Base-by-base conservation (phyloP, 306 rosid species). In the Vigna unguiculata region DNA sequence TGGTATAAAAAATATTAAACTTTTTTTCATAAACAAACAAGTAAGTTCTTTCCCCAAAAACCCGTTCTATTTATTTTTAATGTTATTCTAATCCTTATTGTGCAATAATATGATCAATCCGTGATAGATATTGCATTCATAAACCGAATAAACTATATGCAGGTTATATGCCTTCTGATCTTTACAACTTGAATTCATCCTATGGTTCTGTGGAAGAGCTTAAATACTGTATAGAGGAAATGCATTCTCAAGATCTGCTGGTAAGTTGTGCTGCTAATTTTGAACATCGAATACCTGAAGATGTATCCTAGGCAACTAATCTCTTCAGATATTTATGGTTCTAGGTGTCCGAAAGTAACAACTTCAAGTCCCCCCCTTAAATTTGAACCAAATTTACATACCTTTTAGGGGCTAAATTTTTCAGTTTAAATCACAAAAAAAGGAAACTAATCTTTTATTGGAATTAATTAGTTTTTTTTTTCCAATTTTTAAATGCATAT, bases 81-180 rank as follows among this genome's bases (percentile, higher is more conserved):
- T 41, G 49, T 28, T 54, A 9, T 47, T 58, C 28, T 30, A 25
- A 41, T 19, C 43, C 20, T 34, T 59, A 75, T 57, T 68, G 32
- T 69, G 19, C 20, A 16, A 64, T 76, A 52, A 45, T 54, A 47
- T 81, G 74, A 54, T 75, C 57, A 41, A 28, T 25, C 62, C 43
- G 47, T 69, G 55, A 49, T 58, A 63, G 16, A 32, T 20, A 5
- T 34, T 74, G 65, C 77, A 64, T 36, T 87, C 58, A 72, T 75
- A 54, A 83, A 36, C 49, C 55, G 11, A 80, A 62, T 41, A 51
- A 52, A 67, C 47, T 81, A 69, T 69, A 58, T 85, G 81, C 88
- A 90, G 96, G 96, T 82, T 88, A 90, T 82, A 90, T 90, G 96
- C 96, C 96, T 77, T 86, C 93, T 66, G 96, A 90, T 81, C 90